These are phyloP conservation scores for Diaporthe citrichinensis DNA, from an alignment of 2,329 filamentous ascomycete species.

Conservation along the genomic window DNA sequence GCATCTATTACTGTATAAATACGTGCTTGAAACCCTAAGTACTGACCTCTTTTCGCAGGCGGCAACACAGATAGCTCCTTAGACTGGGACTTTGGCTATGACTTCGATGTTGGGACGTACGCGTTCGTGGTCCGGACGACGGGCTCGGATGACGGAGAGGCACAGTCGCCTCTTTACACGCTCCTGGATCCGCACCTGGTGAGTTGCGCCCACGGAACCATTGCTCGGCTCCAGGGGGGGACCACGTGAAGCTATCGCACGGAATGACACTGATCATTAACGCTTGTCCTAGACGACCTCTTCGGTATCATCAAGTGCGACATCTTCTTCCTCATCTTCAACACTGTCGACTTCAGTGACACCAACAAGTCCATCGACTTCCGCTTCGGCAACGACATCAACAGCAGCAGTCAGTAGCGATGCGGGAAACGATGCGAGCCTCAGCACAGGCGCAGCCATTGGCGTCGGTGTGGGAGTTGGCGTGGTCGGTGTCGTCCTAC, in stretches of 20 bases:
- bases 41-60: not conserved
- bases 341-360: not conserved
- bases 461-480: not conserved
- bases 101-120: not conserved
- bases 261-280: not conserved
- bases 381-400: not conserved
- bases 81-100: not conserved
- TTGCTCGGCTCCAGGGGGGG: not conserved
- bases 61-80: not conserved
- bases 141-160: not conserved
- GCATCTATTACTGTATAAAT: not conserved
- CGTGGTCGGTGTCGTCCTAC: not conserved
- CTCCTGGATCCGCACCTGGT: not conserved
- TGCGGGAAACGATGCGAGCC: not conserved
- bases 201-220: not conserved
- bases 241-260: not conserved
- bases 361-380: not conserved
- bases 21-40: not conserved
- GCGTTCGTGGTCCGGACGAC: not conserved
- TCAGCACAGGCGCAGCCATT: not conserved
- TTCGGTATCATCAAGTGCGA: not conserved
- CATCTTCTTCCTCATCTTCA: not conserved
- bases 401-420: not conserved
- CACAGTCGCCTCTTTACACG: not conserved
- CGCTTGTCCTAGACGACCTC: not conserved